Base-by-base conservation (phyloP, 2,329 filamentous ascomycete genomes). In the Scedosporium minutisporum region DNA sequence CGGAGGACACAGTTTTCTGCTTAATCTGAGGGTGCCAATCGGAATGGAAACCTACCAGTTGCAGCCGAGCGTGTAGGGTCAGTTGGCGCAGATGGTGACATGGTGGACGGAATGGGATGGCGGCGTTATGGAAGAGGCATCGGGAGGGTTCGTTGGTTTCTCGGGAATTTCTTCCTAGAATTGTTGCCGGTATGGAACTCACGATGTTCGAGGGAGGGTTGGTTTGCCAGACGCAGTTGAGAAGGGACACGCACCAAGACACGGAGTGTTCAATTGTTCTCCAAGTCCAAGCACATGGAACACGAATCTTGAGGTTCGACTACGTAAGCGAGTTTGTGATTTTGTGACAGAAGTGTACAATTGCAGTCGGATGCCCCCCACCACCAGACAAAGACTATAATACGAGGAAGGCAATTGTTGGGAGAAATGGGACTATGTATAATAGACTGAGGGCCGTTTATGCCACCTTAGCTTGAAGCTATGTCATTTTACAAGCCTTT, bases 31-130 rank as follows among this genome's bases (percentile, higher is more conserved):
- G 14, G 60, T 33, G 46, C 21, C 46, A 41, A 41, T 53, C 18
- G 38, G 41, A 42, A 57, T 9, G 58, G 18, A 41, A 29, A 61
- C 48, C 48, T 41, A 57, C 62, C 58, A 57, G 62, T 57, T 51
- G 48, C 33, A 29, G 70, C 66, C 66, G 69, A 67, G 67, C 74
- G 73, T 59, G 69, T 69, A 62, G 74, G 69, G 66, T 75, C 73
- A 65, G 67, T 69, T 62, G 71, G 68, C 63, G 71, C 67, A 63
- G 71, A 69, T 63, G 77, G 77, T 62, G 77, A 77, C 77, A 79
- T 79, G 67, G 66, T 71, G 64, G 51, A 23, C 23, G 21, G 12
- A 23, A 18, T 44, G 42, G 64, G 41, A 63, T 57, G 63, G 44
- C 63, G 65, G 63, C 64, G 66, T 63, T 66, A 65, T 61, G 62